Conservation (phyloP, 768 basidiomycete genomes). For the Pulveroboletus frians region DNA sequence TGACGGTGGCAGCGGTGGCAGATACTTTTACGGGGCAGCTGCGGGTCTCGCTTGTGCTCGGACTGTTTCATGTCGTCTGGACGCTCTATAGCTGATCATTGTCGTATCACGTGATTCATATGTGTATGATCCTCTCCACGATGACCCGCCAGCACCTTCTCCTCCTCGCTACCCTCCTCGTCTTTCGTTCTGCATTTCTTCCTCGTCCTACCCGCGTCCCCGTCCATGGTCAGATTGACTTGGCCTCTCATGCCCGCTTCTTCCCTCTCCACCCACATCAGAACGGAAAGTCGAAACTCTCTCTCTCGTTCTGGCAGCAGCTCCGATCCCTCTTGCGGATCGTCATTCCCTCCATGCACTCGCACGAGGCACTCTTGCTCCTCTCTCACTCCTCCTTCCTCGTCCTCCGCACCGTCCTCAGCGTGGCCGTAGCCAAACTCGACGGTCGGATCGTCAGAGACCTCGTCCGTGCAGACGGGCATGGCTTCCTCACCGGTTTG, state of each 20-base stretch:
- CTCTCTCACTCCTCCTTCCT: slow-evolving; percentile 80
- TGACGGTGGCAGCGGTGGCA: slow-evolving; percentile 36
- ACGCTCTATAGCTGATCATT: neutral
- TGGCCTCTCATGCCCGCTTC: slow-evolving; percentile 47
- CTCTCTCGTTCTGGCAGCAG: slow-evolving; percentile 64
- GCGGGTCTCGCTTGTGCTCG: slow-evolving; percentile 35
- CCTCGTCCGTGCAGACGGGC: slow-evolving; percentile 80
- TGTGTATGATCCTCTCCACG: neutral
- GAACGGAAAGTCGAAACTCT: slow-evolving; percentile 44
- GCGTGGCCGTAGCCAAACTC: slow-evolving; percentile 79
- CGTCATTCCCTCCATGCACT: slow-evolving; percentile 55
- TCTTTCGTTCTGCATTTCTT: slow-evolving; percentile 44
- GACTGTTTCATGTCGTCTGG: slow-evolving; percentile 35
- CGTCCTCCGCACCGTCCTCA: slow-evolving; percentile 79
- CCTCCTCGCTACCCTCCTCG: slow-evolving; percentile 42
- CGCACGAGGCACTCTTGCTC: slow-evolving; percentile 71
- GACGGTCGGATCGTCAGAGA: slow-evolving; percentile 89
- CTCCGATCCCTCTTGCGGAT: slow-evolving; percentile 70
- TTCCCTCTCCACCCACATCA: slow-evolving; percentile 55
- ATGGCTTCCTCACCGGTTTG: slow-evolving; percentile 77
- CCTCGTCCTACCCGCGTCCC: slow-evolving; percentile 44
- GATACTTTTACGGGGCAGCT: slow-evolving; percentile 45
- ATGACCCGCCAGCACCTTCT: slow-evolving; percentile 33
- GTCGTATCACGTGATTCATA: slow-evolving; percentile 5
- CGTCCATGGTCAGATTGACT: slow-evolving; percentile 57